A percentile compares a stretch with the other conserved stretches of the same genome.
Conservation (phyloP, 208 protist species). For the Crithidia thermophila region DNA sequence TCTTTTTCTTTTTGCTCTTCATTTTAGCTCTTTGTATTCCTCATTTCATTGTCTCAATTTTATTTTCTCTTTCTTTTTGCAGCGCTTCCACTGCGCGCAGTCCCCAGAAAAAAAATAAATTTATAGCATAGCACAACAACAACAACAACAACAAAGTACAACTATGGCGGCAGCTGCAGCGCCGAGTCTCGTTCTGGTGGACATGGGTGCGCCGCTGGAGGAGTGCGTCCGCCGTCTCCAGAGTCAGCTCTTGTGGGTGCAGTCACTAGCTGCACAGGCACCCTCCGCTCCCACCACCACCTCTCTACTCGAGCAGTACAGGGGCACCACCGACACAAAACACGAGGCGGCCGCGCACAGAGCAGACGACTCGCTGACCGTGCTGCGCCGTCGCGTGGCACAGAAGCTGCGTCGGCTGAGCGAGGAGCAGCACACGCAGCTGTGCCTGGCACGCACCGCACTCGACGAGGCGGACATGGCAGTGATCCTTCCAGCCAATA, state of each 20-base stretch:
- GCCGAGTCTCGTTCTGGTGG: conserved; percentile 14
- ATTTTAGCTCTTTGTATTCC: no score
- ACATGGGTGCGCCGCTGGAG: conserved; percentile 21
- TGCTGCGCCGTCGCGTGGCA: conserved; percentile 17
- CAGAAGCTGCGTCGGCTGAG: conserved; percentile 26
- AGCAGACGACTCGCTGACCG: neutral
- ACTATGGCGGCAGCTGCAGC: no score
- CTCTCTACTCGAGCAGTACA: neutral
- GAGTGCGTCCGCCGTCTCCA: conserved; percentile 24
- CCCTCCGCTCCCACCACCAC: neutral
- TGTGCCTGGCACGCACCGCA: conserved; percentile 1
- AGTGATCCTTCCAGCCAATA: neutral
- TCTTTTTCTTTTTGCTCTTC: no score
- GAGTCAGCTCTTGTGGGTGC: conserved; percentile 12
- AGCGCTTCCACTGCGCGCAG: no score
- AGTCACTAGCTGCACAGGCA: neutral
- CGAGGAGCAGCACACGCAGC: conserved; percentile 5
- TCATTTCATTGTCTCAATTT: no score
- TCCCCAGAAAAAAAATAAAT: no score
- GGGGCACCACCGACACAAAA: neutral
- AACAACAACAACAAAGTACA: neutral
- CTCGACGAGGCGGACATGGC: neutral
- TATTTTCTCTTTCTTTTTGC: no score
- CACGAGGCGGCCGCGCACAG: neutral
- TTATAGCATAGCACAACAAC: neutral